Percentiles rank a stretch among this genome's conserved stretches.
Evolutionary conservation across 352 stramenopile species (phyloP).

Genomic region (Pythium biforme): DNA sequence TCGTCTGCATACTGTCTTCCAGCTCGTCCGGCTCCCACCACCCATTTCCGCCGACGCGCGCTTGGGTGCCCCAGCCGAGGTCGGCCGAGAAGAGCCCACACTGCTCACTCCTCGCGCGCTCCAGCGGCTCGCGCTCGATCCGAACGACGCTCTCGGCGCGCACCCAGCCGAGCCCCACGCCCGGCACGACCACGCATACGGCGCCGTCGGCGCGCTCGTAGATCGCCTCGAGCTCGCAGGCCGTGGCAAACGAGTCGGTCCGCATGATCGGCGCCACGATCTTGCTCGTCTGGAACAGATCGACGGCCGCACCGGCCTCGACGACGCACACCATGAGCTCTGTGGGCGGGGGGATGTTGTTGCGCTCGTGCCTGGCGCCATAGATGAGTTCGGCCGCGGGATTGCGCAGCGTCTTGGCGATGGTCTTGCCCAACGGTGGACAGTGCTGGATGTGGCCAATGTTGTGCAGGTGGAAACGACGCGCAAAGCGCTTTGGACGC

Average conservation of each 20-base stretch:
- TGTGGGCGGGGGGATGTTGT: too few relatives aligned
- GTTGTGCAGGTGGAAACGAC: slow-evolving; percentile 4
- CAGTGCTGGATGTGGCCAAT: neutral
- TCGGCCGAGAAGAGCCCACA: slow-evolving; percentile 1
- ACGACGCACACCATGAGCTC: slow-evolving; percentile 12
- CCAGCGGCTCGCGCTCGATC: slow-evolving; percentile 15
- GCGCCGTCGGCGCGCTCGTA: slow-evolving; percentile 11
- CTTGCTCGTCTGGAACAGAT: slow-evolving; percentile 6
- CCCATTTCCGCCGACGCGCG: neutral
- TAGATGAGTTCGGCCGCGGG: slow-evolving; percentile 10
- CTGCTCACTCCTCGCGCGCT: neutral
- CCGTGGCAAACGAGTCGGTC: neutral
- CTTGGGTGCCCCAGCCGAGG: neutral
- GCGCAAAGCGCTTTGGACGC: slow-evolving; percentile 14
- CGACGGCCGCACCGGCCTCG: slow-evolving; percentile 4
- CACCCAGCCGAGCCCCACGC: slow-evolving; percentile 12
- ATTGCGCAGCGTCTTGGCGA: slow-evolving; percentile 7
- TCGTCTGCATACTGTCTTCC: neutral
- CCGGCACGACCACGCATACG: slow-evolving; percentile 12
- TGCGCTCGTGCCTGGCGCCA: neutral
- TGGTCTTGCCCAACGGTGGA: neutral
- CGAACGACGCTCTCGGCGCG: neutral
- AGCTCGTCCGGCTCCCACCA: neutral
- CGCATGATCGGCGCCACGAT: neutral
- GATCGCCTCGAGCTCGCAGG: slow-evolving; percentile 19